phyloP scores from a whole-genome alignment of 371 early-diverging fungal species.

The Choanephora cucurbitarum region DNA sequence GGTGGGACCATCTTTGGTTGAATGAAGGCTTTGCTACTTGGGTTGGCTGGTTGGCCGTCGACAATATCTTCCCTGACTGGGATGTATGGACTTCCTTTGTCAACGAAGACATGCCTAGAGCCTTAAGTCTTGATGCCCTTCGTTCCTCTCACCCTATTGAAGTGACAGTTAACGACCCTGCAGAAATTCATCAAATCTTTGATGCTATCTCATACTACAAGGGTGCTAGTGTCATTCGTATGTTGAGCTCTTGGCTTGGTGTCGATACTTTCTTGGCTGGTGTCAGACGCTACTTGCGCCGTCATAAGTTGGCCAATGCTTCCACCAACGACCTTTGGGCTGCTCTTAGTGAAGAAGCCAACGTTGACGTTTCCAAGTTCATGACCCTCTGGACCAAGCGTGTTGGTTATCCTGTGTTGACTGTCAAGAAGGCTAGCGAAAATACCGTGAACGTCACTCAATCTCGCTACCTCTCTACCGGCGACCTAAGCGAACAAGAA shows the following conservation, averaged over 20 bases:
- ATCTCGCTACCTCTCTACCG: conserved; percentile 76
- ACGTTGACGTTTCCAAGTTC: conserved; percentile 69
- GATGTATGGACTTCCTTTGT: conserved; percentile 82
- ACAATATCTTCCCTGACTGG: conserved; percentile 79
- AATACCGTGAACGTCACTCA: conserved; percentile 67
- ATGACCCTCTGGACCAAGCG: conserved; percentile 86
- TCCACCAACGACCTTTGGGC: conserved; percentile 83
- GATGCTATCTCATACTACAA: conserved; percentile 84
- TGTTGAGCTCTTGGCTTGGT: conserved; percentile 72
- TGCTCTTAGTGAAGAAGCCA: conserved; percentile 70
- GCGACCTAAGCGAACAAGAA: conserved; percentile 67
- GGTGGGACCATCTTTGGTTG: conserved; percentile 95
- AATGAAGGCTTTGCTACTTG: conserved; percentile 97
- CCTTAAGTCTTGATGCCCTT: conserved; percentile 75
- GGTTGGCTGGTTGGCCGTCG: conserved; percentile 84
- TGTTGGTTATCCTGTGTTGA: conserved; percentile 80
- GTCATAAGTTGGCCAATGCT: conserved; percentile 81
- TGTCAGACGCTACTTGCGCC: conserved; percentile 77
- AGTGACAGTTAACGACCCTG: conserved; percentile 77
- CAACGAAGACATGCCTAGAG: conserved; percentile 71
- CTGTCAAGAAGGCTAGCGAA: conserved; percentile 55
- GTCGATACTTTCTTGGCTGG: conserved; percentile 67
- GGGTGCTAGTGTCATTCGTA: conserved; percentile 91
- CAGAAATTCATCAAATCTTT: conserved; percentile 78
- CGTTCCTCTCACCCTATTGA: conserved; percentile 86